phyloP scores from a whole-genome alignment of 805 yeast species.

The Yamadazyma insecticola region DNA sequence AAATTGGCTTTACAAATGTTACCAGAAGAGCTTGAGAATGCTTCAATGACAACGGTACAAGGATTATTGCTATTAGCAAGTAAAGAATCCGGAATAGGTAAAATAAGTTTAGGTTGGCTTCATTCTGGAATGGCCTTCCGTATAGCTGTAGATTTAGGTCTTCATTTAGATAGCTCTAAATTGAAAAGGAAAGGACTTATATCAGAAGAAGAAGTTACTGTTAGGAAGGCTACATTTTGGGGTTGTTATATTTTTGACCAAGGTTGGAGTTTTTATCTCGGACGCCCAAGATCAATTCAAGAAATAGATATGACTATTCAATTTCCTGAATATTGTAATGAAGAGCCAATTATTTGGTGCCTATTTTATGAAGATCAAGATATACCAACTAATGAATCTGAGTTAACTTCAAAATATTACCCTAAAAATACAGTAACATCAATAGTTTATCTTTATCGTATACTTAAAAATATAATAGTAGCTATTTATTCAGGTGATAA shows the following conservation, averaged over 20 bases:
- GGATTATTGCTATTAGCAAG: constrained; percentile 10
- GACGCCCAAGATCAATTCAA: constrained; percentile 7
- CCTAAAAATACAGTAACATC: constrained; percentile 6
- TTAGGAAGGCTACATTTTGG: constrained; percentile 9
- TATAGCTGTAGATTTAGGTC: constrained; percentile 11
- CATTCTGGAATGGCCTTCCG: constrained; percentile 10
- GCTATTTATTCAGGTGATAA: constrained; percentile 4
- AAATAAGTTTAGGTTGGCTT: constrained; percentile 8
- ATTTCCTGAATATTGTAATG: constrained; percentile 3
- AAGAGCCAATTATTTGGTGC: constrained; percentile 3
- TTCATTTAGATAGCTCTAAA: constrained; percentile 6
- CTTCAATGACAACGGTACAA: constrained; percentile 8
- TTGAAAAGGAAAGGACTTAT: constrained; percentile 4
- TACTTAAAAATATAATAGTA: constrained; percentile 4
- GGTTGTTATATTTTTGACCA: constrained; percentile 10
- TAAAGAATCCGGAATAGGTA: constrained; percentile 9
- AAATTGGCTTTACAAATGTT: constrained; percentile 6
- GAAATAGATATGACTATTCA: constrained; percentile 3
- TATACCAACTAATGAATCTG: constrained; percentile 1
- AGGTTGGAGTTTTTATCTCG: constrained; percentile 10
- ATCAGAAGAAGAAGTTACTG: constrained; percentile 7
- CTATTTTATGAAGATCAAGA: constrained; percentile 2
- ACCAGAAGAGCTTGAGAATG: constrained; percentile 7
- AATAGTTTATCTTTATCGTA: constrained; percentile 5
- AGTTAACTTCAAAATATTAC: constrained; percentile 1